Evolutionary conservation across 2,329 filamentous ascomycete genomes (phyloP).

Genomic region (Ophiostoma tasmaniense): DNA sequence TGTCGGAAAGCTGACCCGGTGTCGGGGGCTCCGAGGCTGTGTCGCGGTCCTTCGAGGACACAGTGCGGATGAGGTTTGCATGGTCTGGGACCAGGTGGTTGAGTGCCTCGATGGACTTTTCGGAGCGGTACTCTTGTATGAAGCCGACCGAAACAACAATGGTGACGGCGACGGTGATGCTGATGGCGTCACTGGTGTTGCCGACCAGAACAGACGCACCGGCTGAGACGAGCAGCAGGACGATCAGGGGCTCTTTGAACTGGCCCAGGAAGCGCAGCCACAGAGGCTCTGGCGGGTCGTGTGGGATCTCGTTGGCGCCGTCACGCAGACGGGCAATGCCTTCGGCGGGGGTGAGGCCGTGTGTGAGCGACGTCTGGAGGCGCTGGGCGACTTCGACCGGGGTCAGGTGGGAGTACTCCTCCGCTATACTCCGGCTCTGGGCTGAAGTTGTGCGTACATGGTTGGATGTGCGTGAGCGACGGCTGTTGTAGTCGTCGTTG

Average conservation of each 20-base stretch:
- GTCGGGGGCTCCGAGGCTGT: constrained; percentile 23
- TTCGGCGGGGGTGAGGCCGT: constrained; percentile 73
- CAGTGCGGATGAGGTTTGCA: constrained; percentile 75
- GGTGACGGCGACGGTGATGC: constrained; percentile 90
- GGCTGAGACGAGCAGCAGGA: constrained; percentile 84
- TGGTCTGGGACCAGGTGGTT: constrained; percentile 91
- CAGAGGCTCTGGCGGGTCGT: constrained; percentile 85
- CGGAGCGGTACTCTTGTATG: constrained; percentile 92
- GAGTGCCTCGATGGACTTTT: constrained; percentile 92
- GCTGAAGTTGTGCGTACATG: constrained; percentile 22
- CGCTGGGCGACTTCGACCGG: constrained; percentile 67
- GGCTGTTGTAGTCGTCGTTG: constrained; percentile 17
- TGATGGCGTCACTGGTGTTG: constrained; percentile 90
- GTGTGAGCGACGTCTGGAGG: constrained; percentile 71
- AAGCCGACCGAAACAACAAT: constrained; percentile 97
- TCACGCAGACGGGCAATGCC: constrained; percentile 70
- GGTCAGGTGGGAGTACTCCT: constrained; percentile 59
- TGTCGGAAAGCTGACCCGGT: not conserved
- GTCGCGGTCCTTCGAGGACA: constrained; percentile 28
- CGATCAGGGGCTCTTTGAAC: constrained; percentile 90
- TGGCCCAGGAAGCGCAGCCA: constrained; percentile 95
- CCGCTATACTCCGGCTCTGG: constrained; percentile 42
- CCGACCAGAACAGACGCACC: constrained; percentile 82
- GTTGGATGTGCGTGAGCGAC: constrained; percentile 18
- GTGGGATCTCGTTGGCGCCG: constrained; percentile 89